These are phyloP conservation scores for Annona squamosa DNA, from an alignment of 164 flowering plant species.

Conservation along the genomic window DNA sequence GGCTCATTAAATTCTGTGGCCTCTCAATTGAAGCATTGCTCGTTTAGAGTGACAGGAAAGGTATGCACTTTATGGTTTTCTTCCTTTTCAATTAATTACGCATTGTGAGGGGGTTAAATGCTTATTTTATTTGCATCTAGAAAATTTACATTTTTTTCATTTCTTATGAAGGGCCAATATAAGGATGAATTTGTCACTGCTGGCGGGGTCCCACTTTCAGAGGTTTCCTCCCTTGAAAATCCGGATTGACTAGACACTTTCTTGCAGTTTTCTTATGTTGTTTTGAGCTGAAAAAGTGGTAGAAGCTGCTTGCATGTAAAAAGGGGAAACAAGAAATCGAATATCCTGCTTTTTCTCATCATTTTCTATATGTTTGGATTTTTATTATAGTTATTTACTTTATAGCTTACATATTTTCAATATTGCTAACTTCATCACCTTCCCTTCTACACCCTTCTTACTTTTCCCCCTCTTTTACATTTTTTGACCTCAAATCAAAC, in stretches of 20 bases:
- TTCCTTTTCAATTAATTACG: not conserved
- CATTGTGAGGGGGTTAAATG: not conserved
- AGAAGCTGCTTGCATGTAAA: too few relatives aligned
- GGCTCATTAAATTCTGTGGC: slow-evolving; percentile 45
- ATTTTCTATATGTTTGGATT: too few relatives aligned
- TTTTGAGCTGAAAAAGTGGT: not conserved
- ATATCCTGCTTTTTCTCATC: too few relatives aligned
- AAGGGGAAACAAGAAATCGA: too few relatives aligned
- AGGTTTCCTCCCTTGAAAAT: slow-evolving; percentile 44
- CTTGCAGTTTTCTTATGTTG: not conserved
- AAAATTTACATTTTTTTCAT: not conserved
- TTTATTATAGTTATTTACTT: too few relatives aligned
- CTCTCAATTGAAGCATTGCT: slow-evolving; percentile 58
- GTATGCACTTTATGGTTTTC: slow-evolving; percentile 21
- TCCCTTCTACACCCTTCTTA: too few relatives aligned
- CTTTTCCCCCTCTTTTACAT: too few relatives aligned
- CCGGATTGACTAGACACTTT: slow-evolving; percentile 1
- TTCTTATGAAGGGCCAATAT: slow-evolving; percentile 64
- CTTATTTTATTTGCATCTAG: not conserved
- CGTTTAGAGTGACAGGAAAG: slow-evolving; percentile 68
- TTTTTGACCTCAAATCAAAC: too few relatives aligned
- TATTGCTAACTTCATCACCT: too few relatives aligned
- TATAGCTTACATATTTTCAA: too few relatives aligned
- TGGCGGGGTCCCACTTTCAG: slow-evolving; percentile 90
- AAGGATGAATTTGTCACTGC: slow-evolving; percentile 99